These are phyloP conservation scores for Abortiporus biennis DNA, from an alignment of 1,284 basidiomycete genomes.

Conservation along the genomic window DNA sequence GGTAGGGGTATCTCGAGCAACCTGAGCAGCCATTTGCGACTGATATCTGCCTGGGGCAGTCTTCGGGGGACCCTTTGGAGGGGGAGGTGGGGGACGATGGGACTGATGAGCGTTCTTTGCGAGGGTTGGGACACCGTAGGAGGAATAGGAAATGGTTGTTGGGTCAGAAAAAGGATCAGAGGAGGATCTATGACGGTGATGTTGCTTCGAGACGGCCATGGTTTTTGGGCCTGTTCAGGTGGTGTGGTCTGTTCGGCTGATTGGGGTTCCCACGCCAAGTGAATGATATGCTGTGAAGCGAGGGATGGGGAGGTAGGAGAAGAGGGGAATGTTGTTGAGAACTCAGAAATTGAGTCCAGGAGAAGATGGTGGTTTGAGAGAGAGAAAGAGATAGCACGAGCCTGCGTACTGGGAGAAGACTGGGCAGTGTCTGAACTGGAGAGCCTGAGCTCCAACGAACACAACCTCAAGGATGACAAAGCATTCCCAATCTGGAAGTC, in stretches of 20 bases:
- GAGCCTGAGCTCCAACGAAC: too few species aligned
- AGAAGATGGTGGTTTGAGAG: conserved; percentile 2
- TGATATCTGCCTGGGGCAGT: conserved; percentile 21
- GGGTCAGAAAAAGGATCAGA: conserved; percentile 59
- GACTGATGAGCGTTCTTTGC: conserved; percentile 21
- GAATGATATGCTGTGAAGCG: conserved; percentile 2
- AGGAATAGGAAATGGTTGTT: conserved; percentile 26
- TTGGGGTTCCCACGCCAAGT: conserved; percentile 24
- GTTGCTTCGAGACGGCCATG: conserved; percentile 27
- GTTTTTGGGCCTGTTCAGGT: conserved; percentile 18
- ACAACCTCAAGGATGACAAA: too few species aligned
- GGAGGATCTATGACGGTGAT: conserved; percentile 40
- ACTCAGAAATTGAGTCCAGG: neutral
- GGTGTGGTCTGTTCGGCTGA: conserved; percentile 14
- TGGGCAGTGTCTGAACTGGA: too few species aligned
- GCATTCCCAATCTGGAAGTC: too few species aligned
- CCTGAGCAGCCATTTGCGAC: conserved; percentile 18
- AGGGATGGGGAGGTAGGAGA: neutral
- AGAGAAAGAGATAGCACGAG: neutral
- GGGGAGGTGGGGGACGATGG: conserved; percentile 31
- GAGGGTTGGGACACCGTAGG: conserved; percentile 27
- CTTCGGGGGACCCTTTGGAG: conserved; percentile 32
- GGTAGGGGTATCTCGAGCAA: conserved; percentile 34
- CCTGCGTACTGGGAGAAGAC: too few species aligned
- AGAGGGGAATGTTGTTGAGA: too few species aligned